phyloP scores from a whole-genome alignment of 352 stramenopile species.

The Thraustochytrium striatum region DNA sequence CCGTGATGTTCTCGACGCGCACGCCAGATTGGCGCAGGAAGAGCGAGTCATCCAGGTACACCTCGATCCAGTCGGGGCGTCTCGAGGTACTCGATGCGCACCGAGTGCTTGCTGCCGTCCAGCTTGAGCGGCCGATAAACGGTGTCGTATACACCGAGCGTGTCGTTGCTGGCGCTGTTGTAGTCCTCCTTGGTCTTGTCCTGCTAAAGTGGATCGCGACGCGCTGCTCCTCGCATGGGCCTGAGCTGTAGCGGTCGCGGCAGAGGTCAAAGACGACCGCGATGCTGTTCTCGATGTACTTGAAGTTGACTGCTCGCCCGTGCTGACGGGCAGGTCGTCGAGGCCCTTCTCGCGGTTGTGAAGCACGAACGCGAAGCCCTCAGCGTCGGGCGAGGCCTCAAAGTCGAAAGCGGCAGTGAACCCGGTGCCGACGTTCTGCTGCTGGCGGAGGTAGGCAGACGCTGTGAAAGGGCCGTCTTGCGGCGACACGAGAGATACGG shows the following conservation, averaged over 20 bases:
- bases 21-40: constrained; percentile 19
- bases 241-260: too few relatives aligned
- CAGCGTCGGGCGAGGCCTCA: background rate
- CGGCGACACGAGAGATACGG: too few relatives aligned
- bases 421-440: constrained; percentile 44
- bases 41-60: constrained; percentile 47
- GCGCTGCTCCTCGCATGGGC: too few relatives aligned
- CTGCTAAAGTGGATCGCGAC: too few relatives aligned
- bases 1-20: constrained; percentile 10
- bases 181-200: too few relatives aligned
- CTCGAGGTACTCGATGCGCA: constrained; percentile 46
- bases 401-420: constrained; percentile 41
- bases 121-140: background rate
- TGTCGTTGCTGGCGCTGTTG: background rate
- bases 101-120: background rate
- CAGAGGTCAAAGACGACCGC: constrained; percentile 49
- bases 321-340: constrained; percentile 25
- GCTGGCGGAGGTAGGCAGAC: constrained; percentile 1
- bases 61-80: constrained; percentile 36
- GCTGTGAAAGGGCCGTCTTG: too few relatives aligned
- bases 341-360: constrained; percentile 28
- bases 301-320: background rate
- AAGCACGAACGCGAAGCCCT: constrained; percentile 32
- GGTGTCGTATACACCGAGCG: constrained; percentile 1
- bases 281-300: constrained; percentile 20